Percentiles rank a stretch among this genome's conserved stretches.
Conservation (phyloP, 2,329 filamentous ascomycete genomes). For the Blastomyces percursus region DNA sequence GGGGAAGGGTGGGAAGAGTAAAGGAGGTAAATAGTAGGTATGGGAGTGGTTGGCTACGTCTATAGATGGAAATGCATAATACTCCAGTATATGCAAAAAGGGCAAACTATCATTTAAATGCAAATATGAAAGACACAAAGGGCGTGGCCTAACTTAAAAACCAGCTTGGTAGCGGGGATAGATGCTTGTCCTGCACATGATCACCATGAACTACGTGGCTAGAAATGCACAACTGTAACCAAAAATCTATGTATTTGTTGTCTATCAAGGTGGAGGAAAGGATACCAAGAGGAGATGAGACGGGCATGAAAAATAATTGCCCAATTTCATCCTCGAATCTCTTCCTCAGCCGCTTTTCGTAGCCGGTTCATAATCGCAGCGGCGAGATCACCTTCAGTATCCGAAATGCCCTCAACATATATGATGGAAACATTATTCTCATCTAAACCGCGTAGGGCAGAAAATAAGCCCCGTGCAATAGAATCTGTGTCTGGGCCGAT, state of each 20-base stretch:
- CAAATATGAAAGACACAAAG: neutral
- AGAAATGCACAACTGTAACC: neutral
- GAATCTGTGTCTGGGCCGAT: constrained; percentile 59
- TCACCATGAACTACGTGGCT: neutral
- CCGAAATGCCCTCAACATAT: constrained; percentile 75
- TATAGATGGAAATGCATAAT: neutral
- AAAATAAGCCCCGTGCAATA: constrained; percentile 81
- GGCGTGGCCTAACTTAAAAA: neutral
- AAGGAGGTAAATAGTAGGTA: constrained; percentile 21
- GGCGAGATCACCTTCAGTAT: constrained; percentile 63
- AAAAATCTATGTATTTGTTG: neutral
- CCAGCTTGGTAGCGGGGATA: neutral
- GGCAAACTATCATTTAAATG: neutral
- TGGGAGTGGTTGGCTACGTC: neutral
- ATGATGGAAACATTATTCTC: constrained; percentile 68
- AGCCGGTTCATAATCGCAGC: constrained; percentile 79
- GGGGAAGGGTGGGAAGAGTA: constrained; percentile 20
- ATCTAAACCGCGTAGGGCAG: constrained; percentile 75
- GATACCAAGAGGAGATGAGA: neutral
- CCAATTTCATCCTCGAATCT: constrained; percentile 36
- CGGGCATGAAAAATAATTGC: constrained; percentile 24
- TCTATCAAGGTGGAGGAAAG: neutral
- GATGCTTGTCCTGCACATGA: neutral
- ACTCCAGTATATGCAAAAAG: neutral
- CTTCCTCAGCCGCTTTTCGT: constrained; percentile 59